Evolutionary conservation across 2,329 filamentous ascomycete genomes (phyloP).

Genomic region (Penicillium griseofulvum): DNA sequence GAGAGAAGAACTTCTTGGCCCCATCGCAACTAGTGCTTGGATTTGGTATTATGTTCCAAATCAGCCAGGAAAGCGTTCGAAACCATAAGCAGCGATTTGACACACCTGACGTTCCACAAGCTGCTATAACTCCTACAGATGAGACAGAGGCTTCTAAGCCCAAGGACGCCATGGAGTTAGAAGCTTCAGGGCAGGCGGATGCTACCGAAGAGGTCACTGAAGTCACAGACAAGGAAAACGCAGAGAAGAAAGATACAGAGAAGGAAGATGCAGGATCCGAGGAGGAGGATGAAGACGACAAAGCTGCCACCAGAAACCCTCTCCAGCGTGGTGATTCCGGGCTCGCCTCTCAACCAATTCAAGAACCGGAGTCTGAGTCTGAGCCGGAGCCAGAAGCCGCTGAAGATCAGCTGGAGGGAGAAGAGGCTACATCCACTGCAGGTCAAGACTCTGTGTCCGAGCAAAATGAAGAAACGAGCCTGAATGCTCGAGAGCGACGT

Average conservation of each 20-base stretch:
- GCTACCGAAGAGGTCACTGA: conserved; percentile 17
- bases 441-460: conserved; percentile 25
- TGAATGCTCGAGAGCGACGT: conserved; percentile 47
- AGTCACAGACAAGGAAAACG: background rate
- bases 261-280: conserved; percentile 15
- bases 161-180: conserved; percentile 16
- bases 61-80: conserved; percentile 81
- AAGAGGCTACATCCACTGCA: conserved; percentile 19
- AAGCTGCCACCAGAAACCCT: conserved; percentile 17
- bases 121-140: conserved; percentile 18
- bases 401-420: conserved; percentile 3
- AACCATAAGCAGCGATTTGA: conserved; percentile 70
- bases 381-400: conserved; percentile 3
- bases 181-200: conserved; percentile 17
- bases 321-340: conserved; percentile 20
- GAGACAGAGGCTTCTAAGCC: conserved; percentile 21
- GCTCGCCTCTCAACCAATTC: background rate
- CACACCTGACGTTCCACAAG: conserved; percentile 18
- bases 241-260: background rate
- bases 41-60: conserved; percentile 80
- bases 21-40: conserved; percentile 85
- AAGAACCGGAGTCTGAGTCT: conserved; percentile 5
- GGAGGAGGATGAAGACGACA: conserved; percentile 25
- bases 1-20: conserved; percentile 87
- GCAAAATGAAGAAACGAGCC: conserved; percentile 28